Conservation (phyloP, 192 early-diverging fungal species). For the Coemansia sp. region DNA sequence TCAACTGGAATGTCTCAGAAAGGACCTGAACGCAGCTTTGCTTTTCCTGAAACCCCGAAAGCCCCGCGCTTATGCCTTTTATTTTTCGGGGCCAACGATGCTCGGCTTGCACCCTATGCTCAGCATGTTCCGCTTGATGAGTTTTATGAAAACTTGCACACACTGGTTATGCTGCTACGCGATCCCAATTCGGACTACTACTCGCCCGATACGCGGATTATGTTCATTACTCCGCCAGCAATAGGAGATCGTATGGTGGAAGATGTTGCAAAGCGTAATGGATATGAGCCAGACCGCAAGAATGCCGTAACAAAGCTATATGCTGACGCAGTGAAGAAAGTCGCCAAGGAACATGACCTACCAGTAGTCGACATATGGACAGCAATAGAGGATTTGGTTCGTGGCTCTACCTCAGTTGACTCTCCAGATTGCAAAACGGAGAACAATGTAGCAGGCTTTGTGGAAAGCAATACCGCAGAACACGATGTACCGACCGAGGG, state of each 20-base stretch:
- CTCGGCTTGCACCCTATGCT: constrained; percentile 47
- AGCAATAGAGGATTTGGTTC: constrained; percentile 44
- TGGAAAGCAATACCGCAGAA: constrained; percentile 15
- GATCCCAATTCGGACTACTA: constrained; percentile 56
- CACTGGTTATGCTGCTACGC: constrained; percentile 59
- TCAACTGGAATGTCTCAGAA: background rate
- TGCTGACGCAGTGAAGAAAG: constrained; percentile 43
- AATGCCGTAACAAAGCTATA: constrained; percentile 31
- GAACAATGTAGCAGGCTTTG: constrained; percentile 14
- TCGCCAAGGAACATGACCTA: constrained; percentile 38
- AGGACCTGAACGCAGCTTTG: background rate
- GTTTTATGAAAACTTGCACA: constrained; percentile 61
- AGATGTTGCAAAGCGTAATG: background rate
- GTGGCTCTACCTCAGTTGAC: constrained; percentile 13
- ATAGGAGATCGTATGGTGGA: constrained; percentile 57
- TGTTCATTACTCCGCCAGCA: constrained; percentile 72
- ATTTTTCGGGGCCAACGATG: constrained; percentile 83
- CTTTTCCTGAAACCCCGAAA: constrained; percentile 1
- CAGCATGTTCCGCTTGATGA: constrained; percentile 64
- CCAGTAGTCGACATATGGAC: constrained; percentile 38
- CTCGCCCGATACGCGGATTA: constrained; percentile 60
- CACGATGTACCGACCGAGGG: background rate
- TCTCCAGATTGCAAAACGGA: constrained; percentile 1
- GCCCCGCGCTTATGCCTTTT: constrained; percentile 35
- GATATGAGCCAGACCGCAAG: constrained; percentile 35